Evolutionary conservation across 2,329 filamentous ascomycete genomes (phyloP).

Genomic region (Raffaelea arxii): DNA sequence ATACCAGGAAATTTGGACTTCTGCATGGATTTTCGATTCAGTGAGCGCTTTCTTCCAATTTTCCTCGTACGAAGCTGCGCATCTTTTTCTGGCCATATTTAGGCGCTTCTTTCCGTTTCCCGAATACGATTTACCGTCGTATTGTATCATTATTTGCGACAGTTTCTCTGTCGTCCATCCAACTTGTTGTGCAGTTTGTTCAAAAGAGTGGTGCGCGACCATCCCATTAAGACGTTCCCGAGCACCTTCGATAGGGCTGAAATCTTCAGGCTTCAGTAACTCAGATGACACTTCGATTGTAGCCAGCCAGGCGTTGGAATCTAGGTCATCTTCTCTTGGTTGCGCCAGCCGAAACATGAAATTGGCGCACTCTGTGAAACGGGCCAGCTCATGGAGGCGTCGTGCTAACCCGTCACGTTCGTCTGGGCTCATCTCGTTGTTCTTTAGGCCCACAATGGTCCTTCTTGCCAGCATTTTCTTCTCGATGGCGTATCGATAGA

Average conservation of each 20-base stretch:
- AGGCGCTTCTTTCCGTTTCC: too few species aligned
- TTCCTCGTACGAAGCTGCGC: too few species aligned
- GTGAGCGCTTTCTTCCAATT: constrained; percentile 11
- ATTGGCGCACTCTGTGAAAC: constrained; percentile 25
- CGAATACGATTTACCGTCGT: too few species aligned
- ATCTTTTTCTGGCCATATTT: too few species aligned
- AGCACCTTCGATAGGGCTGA: background rate
- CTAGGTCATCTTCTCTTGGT: too few species aligned
- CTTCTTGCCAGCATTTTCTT: too few species aligned
- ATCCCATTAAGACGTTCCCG: too few species aligned
- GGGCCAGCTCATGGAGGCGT: constrained; percentile 23
- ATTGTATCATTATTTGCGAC: too few species aligned
- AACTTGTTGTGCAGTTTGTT: too few species aligned
- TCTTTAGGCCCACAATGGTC: background rate
- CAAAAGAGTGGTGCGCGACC: too few species aligned
- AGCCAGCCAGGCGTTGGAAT: background rate
- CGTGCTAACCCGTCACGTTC: constrained; percentile 2
- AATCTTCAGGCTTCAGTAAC: background rate
- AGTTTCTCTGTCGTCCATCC: too few species aligned
- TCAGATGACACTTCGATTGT: background rate
- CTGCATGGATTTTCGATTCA: constrained; percentile 34
- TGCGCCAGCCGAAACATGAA: constrained; percentile 21
- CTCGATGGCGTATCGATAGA: constrained; percentile 2
- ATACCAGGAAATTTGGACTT: constrained; percentile 37
- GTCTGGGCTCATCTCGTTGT: background rate